These are phyloP conservation scores for Pistacia integerrima DNA, from an alignment of 345 rosid genomes.

Conservation along the genomic window DNA sequence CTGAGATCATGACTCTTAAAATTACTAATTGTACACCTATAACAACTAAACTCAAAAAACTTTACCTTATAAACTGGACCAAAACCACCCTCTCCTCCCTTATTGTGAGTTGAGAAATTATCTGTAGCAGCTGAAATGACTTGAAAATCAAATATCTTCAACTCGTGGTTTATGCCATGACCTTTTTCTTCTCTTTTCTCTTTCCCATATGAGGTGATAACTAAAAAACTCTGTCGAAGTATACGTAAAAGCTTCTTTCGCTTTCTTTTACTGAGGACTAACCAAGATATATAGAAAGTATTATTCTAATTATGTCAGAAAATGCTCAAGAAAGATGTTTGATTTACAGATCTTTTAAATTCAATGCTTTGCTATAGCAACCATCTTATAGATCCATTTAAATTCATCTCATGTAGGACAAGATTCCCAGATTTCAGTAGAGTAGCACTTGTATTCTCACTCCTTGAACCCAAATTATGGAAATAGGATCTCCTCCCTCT, in stretches of 20 bases:
- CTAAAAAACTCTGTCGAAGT: constrained; percentile 1
- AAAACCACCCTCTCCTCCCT: constrained; percentile 8
- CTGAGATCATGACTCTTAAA: not conserved
- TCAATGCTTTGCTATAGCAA: constrained; percentile 19
- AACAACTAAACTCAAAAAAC: not conserved
- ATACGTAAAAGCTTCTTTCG: not conserved
- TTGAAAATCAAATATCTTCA: constrained; percentile 13
- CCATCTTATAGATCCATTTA: constrained; percentile 20
- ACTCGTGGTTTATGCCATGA: not conserved
- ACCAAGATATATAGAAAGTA: not conserved
- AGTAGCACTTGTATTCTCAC: constrained; percentile 30
- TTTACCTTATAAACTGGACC: constrained; percentile 4
- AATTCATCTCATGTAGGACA: constrained; percentile 22
- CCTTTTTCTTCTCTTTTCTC: not conserved
- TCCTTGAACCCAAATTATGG: constrained; percentile 10
- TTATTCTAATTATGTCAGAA: not conserved
- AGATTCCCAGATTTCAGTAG: constrained; percentile 40
- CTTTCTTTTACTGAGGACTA: not conserved
- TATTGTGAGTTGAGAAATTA: not conserved
- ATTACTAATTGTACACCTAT: too few species aligned
- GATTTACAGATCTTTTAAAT: too few species aligned
- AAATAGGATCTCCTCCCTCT: not conserved
- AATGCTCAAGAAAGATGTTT: not conserved
- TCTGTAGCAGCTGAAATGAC: constrained; percentile 6
- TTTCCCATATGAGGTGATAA: not conserved